Base-by-base conservation (phyloP, 306 rosid species). In the Rosa multiflora region DNA sequence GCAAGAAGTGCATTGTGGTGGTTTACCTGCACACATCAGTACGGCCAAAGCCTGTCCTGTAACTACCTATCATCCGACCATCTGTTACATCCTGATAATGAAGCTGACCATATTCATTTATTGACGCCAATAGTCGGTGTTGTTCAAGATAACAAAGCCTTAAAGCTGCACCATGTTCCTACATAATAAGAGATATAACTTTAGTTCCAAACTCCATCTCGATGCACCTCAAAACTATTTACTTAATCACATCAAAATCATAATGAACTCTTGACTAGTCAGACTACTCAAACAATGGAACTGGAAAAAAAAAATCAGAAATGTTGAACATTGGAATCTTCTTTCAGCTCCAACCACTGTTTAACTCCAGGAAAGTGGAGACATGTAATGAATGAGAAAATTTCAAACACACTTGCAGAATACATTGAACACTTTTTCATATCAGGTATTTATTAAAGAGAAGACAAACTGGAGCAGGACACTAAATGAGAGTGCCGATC, bases 151-250 rank as follows among this genome's bases (percentile, higher is more conserved):
- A 94, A 73, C 88, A 95, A 85, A 94, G 97, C 91, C 89, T 88
- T 74, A 76, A 72, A 67, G 86, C 97, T 9, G 93, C 61, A 75
- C 97, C 97, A 81, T 92, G 99, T 75, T 94, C 97, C 99, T 92
- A 70, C 53, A 82, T 51, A 46, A 20, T 20, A 77, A 67, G 46
- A 62, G n/a, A 66, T 69, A 68, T 29, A 29, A 66, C 70, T 37
- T 56, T 10, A 76, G 75, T 76, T 76, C 21, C 18, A 64, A 4
- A 20, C n/a, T 37, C 47, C 46, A 18, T 17, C 18, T 63, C 44
- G 76, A 74, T 76, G 74, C 81, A 77, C 67, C 70, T 52, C 51
- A 51, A 70, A 73, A 21, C 46, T 26, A 58, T 13, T 14, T 26
- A 59, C 29, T 59, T 21, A 20, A 29, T n/a, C 14, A 52, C 3